These are phyloP conservation scores for Fomitopsis pinicola DNA, from an alignment of 1,284 basidiomycete species.

Conservation along the genomic window DNA sequence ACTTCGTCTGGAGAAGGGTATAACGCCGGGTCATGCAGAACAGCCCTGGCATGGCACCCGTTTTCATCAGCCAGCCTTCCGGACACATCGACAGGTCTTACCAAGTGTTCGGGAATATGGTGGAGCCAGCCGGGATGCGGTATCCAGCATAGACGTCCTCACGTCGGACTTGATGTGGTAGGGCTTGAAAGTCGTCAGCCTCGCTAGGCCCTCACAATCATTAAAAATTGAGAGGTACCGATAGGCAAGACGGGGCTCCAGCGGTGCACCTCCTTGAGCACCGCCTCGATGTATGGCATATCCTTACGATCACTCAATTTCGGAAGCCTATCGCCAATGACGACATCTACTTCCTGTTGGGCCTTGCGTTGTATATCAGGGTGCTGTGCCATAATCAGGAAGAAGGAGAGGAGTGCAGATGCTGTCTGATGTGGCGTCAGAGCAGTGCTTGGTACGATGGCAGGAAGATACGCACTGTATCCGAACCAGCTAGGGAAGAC, in stretches of 20 bases:
- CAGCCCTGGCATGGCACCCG: background rate
- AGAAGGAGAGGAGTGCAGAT: constrained; percentile 34
- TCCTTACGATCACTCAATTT: constrained; percentile 36
- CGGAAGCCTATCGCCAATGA: constrained; percentile 39
- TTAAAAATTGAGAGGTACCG: constrained; percentile 6
- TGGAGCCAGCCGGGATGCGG: constrained; percentile 25
- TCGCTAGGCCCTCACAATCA: background rate
- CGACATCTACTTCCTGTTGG: constrained; percentile 41
- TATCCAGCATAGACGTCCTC: constrained; percentile 27
- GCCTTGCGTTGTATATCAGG: constrained; percentile 39
- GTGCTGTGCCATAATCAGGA: constrained; percentile 40
- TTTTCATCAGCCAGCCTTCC: no score
- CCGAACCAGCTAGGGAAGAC: background rate
- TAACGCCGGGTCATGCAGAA: constrained; percentile 24
- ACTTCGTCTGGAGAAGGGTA: constrained; percentile 27
- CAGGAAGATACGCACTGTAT: background rate
- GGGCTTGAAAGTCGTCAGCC: background rate
- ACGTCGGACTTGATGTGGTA: constrained; percentile 20
- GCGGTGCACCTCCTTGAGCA: constrained; percentile 40
- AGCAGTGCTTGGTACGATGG: background rate
- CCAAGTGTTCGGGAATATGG: constrained; percentile 25
- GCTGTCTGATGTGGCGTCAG: constrained; percentile 27
- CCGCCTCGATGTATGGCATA: constrained; percentile 43
- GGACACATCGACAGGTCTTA: background rate
- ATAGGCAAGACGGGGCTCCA: constrained; percentile 27